Conservation (phyloP, 345 rosid genomes). For the Linum tenue region DNA sequence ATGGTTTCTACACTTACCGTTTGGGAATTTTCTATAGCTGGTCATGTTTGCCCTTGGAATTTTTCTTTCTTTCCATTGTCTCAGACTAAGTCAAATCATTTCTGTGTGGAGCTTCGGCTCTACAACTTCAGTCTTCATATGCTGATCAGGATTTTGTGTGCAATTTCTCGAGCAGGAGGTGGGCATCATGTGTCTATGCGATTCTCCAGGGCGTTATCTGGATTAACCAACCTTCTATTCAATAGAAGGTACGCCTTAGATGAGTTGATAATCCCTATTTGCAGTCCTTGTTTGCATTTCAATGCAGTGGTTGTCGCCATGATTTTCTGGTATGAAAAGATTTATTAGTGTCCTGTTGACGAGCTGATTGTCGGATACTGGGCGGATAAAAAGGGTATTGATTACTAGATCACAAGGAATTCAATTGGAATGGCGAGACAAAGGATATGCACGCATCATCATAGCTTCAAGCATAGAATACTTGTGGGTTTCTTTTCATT, state of each 20-base stretch:
- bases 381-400: not conserved
- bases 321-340: not conserved
- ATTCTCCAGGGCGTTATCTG: conserved; percentile 47
- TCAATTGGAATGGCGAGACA: not conserved
- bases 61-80: not conserved
- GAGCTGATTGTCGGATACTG: not conserved
- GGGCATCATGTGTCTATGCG: conserved; percentile 51
- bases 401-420: not conserved
- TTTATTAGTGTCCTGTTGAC: no score
- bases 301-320: not conserved
- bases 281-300: not conserved
- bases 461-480: no score
- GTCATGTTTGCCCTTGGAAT: not conserved
- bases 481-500: no score
- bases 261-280: not conserved
- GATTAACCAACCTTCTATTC: conserved; percentile 56
- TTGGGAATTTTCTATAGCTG: not conserved
- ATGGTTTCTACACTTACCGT: conserved; percentile 2
- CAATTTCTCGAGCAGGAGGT: conserved; percentile 31
- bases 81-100: not conserved
- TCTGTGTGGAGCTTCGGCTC: not conserved
- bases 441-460: no score
- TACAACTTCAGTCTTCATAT: not conserved
- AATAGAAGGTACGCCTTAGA: conserved; percentile 49
- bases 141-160: not conserved